A percentile compares a stretch with the other conserved stretches of the same genome.
Conservation (phyloP, 2,329 filamentous ascomycete species). For the Thyridium curvatum region DNA sequence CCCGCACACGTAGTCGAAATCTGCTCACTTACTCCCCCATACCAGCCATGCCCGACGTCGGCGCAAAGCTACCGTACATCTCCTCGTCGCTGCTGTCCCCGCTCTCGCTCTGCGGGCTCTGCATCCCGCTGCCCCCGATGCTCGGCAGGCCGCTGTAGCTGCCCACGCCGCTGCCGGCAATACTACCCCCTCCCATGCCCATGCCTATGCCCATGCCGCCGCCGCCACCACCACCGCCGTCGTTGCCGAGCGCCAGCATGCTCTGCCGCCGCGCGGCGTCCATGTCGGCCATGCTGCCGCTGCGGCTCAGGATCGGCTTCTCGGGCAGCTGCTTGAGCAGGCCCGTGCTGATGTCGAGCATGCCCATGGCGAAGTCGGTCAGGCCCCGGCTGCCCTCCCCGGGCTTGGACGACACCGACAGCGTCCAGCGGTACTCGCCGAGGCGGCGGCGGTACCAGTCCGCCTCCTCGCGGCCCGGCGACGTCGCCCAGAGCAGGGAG, state of each 20-base stretch:
- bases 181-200: slow-evolving; percentile 9
- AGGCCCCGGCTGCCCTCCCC: slow-evolving; percentile 44
- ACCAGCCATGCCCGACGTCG: slow-evolving; percentile 19
- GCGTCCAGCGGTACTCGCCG: slow-evolving; percentile 89
- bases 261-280: slow-evolving; percentile 29
- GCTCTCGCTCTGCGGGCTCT: slow-evolving; percentile 43
- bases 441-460: slow-evolving; percentile 85
- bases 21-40: slow-evolving; percentile 14
- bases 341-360: slow-evolving; percentile 66
- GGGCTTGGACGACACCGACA: slow-evolving; percentile 77
- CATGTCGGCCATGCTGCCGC: slow-evolving; percentile 43
- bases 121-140: slow-evolving; percentile 41
- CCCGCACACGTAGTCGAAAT: too few relatives aligned
- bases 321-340: slow-evolving; percentile 64
- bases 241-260: slow-evolving; percentile 26
- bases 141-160: slow-evolving; percentile 38
- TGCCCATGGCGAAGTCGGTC: slow-evolving; percentile 69
- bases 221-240: slow-evolving; percentile 9
- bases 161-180: slow-evolving; percentile 13
- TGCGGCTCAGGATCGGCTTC: slow-evolving; percentile 60
- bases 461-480: slow-evolving; percentile 79
- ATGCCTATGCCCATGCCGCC: slow-evolving; percentile 24
- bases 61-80: slow-evolving; percentile 39
- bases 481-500: slow-evolving; percentile 81
- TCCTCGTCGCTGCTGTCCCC: slow-evolving; percentile 46